Base-by-base conservation (phyloP, 805 yeast species). In the Helenozyma rhizophorensis region DNA sequence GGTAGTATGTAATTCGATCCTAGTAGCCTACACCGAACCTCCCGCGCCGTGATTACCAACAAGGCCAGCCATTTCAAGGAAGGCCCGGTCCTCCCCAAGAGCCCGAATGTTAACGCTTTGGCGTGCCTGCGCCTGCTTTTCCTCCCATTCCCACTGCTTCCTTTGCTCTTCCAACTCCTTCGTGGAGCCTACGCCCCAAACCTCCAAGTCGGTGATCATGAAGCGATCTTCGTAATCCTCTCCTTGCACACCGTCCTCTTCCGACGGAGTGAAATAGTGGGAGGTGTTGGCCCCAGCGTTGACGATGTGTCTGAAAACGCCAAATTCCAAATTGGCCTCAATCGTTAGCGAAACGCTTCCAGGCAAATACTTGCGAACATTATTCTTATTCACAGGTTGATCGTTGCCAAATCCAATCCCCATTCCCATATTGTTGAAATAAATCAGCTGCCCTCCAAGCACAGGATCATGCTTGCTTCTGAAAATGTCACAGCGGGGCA, bases 131-230 rank as follows among this genome's bases (percentile, higher is more conserved):
- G 95, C 95, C 53, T 87, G 96, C 30, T 77, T 67, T 50, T 81
- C 83, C 52, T 90, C 97, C 96, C 96, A 88, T 47, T 81, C 88
- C 93, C 95, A 83, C 39, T 74, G 73, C 47, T 74, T 76, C 28
- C 71, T 65, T 58, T 89, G 96, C 40, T 82, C 89, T 19, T 73
- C 80, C 28, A 88, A 60, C 44, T 86, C 95, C 39, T 79, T 76
- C 8, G 74, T 77, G 6, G 85, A 77, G 1, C 97, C 97, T 36
- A 87, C 74, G 0, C 97, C 97, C 89, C 93, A 84, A 0, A 88
- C 95, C 52, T 89, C 96, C 16, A 89, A 61, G 43, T 83, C 89
- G 4, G 79, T 75, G 6, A 90, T 74, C 34, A 70, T 53, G 47
- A 90, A 77, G 30, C 86, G 62, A 39, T 81, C 79, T 52, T 90